Conservation (phyloP, 495 filamentous ascomycete genomes). For the Xylaria palmicola region DNA sequence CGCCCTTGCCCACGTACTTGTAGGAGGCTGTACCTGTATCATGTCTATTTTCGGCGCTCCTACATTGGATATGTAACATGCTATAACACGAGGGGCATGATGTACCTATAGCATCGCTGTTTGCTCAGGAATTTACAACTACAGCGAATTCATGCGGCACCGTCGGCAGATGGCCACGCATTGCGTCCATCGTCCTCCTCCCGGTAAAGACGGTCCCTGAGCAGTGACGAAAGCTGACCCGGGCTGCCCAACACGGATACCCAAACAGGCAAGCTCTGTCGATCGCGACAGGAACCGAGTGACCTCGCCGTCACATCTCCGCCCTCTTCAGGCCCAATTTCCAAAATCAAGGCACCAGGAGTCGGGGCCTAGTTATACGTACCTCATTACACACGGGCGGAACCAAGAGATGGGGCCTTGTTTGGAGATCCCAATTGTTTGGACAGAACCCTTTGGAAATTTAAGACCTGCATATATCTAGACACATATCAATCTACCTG, state of each 20-base stretch:
- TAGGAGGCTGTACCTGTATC: constrained; percentile 6
- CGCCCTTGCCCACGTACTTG: neutral
- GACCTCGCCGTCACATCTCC: neutral
- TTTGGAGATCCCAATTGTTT: constrained; percentile 1
- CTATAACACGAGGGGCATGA: neutral
- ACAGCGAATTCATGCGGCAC: constrained; percentile 1
- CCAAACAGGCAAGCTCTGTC: constrained; percentile 9
- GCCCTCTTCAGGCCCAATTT: neutral
- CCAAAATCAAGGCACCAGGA: constrained; percentile 3
- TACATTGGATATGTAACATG: too few relatives aligned
- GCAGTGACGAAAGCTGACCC: neutral
- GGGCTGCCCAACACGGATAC: neutral
- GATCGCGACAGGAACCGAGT: constrained; percentile 13
- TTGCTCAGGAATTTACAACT: neutral
- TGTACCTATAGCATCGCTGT: neutral
- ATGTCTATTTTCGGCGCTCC: constrained; percentile 8
- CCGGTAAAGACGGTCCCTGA: neutral
- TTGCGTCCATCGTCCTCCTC: neutral
- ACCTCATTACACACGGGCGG: neutral
- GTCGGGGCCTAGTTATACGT: neutral
- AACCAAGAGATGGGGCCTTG: neutral
- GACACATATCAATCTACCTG: neutral
- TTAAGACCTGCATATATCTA: neutral
- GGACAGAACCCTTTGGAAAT: neutral
- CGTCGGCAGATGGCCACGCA: neutral